Conservation (phyloP, 2,329 filamentous ascomycete genomes). For the Venturia oleaginea region DNA sequence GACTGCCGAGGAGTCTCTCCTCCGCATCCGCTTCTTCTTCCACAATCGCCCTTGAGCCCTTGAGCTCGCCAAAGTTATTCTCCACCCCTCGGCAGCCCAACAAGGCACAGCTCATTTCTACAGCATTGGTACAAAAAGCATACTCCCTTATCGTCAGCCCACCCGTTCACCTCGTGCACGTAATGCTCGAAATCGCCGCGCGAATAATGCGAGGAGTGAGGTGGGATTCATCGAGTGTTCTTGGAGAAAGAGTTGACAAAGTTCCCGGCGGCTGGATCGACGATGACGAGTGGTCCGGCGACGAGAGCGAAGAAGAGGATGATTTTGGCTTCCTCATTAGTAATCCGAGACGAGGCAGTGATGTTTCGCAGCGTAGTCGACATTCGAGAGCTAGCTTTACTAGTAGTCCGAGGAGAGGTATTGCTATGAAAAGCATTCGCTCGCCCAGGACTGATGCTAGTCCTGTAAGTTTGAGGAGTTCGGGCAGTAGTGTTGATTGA, state of each 20-base stretch:
- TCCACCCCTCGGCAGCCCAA: slow-evolving; percentile 32
- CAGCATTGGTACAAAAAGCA: slow-evolving; percentile 66
- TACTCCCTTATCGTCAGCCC: slow-evolving; percentile 68
- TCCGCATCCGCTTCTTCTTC: not conserved
- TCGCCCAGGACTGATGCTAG: not conserved
- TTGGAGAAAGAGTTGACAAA: slow-evolving; percentile 17
- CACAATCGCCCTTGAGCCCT: not conserved
- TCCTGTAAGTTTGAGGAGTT: not conserved
- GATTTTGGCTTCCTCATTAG: slow-evolving; percentile 45
- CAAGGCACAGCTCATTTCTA: slow-evolving; percentile 21
- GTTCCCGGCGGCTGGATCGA: slow-evolving; percentile 29
- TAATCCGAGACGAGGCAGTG: slow-evolving; percentile 15
- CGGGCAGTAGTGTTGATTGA: not conserved
- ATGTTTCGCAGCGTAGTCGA: slow-evolving; percentile 3
- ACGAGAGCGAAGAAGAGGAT: slow-evolving; percentile 36
- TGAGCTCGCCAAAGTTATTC: slow-evolving; percentile 58
- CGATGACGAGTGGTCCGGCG: slow-evolving; percentile 38
- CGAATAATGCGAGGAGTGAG: slow-evolving; percentile 49
- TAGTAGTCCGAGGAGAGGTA: not conserved
- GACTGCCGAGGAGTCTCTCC: slow-evolving; percentile 17
- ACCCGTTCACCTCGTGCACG: slow-evolving; percentile 65
- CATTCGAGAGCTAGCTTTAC: not conserved
- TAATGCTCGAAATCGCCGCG: slow-evolving; percentile 75
- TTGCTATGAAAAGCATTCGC: not conserved
- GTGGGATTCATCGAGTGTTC: slow-evolving; percentile 25